phyloP scores from a whole-genome alignment of 371 early-diverging fungal species.

The Apophysomyces variabilis region DNA sequence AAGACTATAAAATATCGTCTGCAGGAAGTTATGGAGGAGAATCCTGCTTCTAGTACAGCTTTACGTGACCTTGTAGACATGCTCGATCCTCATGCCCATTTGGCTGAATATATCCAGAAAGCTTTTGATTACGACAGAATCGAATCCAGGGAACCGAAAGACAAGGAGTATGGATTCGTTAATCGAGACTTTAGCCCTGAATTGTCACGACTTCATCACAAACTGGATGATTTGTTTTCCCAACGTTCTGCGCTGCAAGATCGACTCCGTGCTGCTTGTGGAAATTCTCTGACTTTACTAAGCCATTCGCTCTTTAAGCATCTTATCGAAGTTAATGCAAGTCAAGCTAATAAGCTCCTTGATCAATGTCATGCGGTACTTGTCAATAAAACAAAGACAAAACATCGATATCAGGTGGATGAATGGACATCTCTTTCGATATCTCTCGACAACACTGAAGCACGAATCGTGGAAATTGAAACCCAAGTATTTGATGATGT shows the following conservation, averaged over 20 bases:
- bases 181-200: conserved; percentile 37
- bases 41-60: neutral
- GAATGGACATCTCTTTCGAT: conserved; percentile 58
- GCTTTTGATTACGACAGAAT: conserved; percentile 51
- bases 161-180: conserved; percentile 51
- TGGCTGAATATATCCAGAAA: conserved; percentile 36
- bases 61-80: conserved; percentile 18
- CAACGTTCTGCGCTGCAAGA: conserved; percentile 31
- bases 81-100: conserved; percentile 36
- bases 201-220: conserved; percentile 27
- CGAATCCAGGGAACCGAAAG: conserved; percentile 38
- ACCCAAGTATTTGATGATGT: conserved; percentile 50
- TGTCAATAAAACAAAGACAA: conserved; percentile 44
- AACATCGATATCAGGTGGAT: conserved; percentile 56
- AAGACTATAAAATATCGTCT: conserved; percentile 14
- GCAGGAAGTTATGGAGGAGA: neutral
- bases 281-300: conserved; percentile 43
- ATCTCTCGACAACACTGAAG: conserved; percentile 47
- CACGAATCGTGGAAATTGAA: conserved; percentile 56
- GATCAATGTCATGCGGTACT: conserved; percentile 28
- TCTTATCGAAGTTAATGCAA: conserved; percentile 54
- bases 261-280: conserved; percentile 33
- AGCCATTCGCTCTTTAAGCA: conserved; percentile 47
- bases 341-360: conserved; percentile 36
- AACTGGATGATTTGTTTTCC: conserved; percentile 28